Percentiles rank a stretch among this genome's conserved stretches.
phyloP scores from a whole-genome alignment of 108 stramenopile genomes.

The Chaetoceros tenuissimus region DNA sequence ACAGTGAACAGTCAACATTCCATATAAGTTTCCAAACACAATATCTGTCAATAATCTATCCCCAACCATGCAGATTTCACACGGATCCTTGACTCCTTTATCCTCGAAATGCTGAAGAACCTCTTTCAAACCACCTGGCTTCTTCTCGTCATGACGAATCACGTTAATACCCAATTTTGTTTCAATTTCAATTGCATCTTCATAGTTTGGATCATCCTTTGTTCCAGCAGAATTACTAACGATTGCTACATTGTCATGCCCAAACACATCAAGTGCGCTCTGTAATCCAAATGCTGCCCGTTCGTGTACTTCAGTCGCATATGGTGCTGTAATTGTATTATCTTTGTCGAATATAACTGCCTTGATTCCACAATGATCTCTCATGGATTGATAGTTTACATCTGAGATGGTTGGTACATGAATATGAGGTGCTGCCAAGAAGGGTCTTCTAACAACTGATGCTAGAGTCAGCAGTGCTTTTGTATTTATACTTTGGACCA shows the following conservation, averaged over 20 bases:
- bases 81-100: constrained; percentile 44
- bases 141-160: constrained; percentile 84
- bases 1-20: constrained; percentile 90
- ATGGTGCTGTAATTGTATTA: constrained; percentile 92
- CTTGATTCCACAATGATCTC: constrained; percentile 63
- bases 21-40: constrained; percentile 90
- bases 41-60: constrained; percentile 91
- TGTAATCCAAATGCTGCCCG: constrained; percentile 45
- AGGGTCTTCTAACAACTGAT: constrained; percentile 65
- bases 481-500: constrained; percentile 85
- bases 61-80: constrained; percentile 81
- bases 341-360: constrained; percentile 89
- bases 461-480: constrained; percentile 73
- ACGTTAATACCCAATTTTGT: constrained; percentile 77
- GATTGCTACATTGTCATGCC: constrained; percentile 67
- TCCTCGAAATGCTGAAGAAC: constrained; percentile 70
- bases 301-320: constrained; percentile 62
- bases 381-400: constrained; percentile 63
- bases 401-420: constrained; percentile 67
- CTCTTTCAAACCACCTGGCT: constrained; percentile 82
- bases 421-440: constrained; percentile 66
- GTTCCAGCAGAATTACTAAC: constrained; percentile 92
- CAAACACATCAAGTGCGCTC: constrained; percentile 65
- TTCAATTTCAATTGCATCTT: constrained; percentile 70
- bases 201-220: constrained; percentile 68